Base-by-base conservation (phyloP, 805 yeast species). In the Wickerhamomyces canadensis region DNA sequence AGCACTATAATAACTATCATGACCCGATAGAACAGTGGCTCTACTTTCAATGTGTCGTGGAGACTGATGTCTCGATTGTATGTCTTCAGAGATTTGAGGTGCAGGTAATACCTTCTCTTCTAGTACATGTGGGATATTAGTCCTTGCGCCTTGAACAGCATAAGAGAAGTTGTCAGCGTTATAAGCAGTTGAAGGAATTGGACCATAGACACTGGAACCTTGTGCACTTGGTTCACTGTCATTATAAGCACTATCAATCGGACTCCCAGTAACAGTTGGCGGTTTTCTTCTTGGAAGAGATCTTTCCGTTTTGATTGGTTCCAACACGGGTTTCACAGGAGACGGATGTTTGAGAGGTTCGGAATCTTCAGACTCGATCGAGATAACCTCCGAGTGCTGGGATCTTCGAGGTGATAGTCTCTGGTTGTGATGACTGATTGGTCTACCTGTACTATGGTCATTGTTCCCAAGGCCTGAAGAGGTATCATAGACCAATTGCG, bases 191-290 rank as follows among this genome's bases (percentile, higher is more conserved):
- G n/a, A n/a, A 24, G 52, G 51, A 23, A 42, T 39, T 7, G 49
- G 45, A 10, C 43, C 48, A 33, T 51, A 51, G 12, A 48, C 37
- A 34, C 56, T 51, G 0, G 56, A 51, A 4, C 47, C 48, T 15
- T 44, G 28, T 28, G 44, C 50, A 24, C 44, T 38, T 21, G 44
- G 33, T 10, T 27, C 19, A 19, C 27, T 24, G 19, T 33, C 35
- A 27, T 34, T 25, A 31, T 25, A 13, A 10, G 27, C 18, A 26
- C 11, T 27, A 9, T 12, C 10, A 2, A 8, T 26, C 4, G 15
- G 6, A 12, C 14, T 19, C 9, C 30, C 26, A 14, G 25, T 21
- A 7, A 34, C 28, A 27, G 24, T 19, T 13, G 47, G 44, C 6
- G 48, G 41, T 32, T 40, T 42, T 25, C 43, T 37, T 35, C 36